These are phyloP conservation scores for Wickerhamiella australiensis DNA, from an alignment of 805 yeast genomes.

Conservation along the genomic window DNA sequence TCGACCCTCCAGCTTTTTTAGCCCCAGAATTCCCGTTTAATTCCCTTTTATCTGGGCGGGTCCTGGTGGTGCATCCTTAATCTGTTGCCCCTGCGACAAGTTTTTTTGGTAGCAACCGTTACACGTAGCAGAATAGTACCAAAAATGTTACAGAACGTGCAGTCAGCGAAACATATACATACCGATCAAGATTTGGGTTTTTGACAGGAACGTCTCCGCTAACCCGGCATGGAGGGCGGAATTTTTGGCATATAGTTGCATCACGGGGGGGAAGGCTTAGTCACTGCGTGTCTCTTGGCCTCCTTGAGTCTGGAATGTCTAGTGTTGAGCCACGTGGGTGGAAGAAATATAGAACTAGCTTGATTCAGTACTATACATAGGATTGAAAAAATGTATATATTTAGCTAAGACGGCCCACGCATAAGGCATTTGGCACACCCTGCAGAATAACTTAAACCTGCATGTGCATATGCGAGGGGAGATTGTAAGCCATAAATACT, in stretches of 20 bases:
- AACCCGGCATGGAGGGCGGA: neutral
- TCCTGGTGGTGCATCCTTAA: neutral
- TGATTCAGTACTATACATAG: no score
- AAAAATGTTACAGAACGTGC: neutral
- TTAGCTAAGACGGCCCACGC: neutral
- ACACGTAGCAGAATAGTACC: neutral
- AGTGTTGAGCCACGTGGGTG: no score
- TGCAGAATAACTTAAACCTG: neutral
- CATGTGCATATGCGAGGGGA: slow-evolving; percentile 5
- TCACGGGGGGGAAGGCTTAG: neutral
- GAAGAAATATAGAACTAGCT: no score
- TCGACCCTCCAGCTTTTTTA: no score
- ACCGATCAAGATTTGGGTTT: neutral
- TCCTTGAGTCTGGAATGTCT: no score
- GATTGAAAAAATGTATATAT: neutral
- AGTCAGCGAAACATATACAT: neutral
- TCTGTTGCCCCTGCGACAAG: neutral
- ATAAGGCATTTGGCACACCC: neutral
- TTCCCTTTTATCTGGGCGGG: neutral
- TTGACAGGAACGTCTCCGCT: no score
- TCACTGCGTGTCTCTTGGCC: neutral
- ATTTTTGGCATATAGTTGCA: neutral
- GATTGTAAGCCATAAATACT: slow-evolving; percentile 2
- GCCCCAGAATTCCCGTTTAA: neutral
- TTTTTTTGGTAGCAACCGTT: neutral